Base-by-base conservation (phyloP, 108 stramenopile species). In the Nannochloropsis gaditana region DNA sequence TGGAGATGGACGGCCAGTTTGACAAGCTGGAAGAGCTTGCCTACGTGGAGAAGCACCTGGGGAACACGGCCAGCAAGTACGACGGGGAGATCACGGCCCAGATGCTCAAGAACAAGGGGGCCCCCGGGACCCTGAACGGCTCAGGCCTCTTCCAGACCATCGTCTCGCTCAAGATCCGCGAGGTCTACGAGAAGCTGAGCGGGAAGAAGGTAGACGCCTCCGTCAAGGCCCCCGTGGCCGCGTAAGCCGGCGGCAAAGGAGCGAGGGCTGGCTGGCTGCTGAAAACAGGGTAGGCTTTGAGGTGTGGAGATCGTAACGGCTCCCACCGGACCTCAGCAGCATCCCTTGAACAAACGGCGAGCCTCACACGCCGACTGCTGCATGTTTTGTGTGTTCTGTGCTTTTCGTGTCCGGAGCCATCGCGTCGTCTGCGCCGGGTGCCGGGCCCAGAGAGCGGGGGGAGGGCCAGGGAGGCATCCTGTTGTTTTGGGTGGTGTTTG, bases 61-160 rank as follows among this genome's bases (percentile, higher is more conserved):
- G 90, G 87, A 95, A 93, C 93, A 94, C 94, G 90, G 94, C 94
- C 89, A 95, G 95, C 87, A 95, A 95, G 92, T 96, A 94, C 94
- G 95, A 95, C 90, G 96, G 95, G 85, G 96, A 97, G 92, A 89
- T 97, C 84, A 95, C 97, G 47, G 95, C 95, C 87, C 95, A 95
- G 88, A 95, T 97, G 94, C 93, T 97, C 83, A 93, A 93, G 86
- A 93, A 95, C 84, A 93, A 95, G 80, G 94, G 96, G 89, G 94
- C 96, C 45, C 97, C 97, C 43, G 97, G 97, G 85, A 92, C 91
- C 87, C 94, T 95, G 94, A 96, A 97, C 92, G 97, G 97, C 89
- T 96, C 95, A 73, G 97, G 97, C 86, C 93, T 97, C 87, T 96
- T 97, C 95, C 97, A 97, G 93, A 96, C 97, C 82, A 92, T 97